A percentile compares a stretch with the other conserved stretches of the same genome.
Conservation (phyloP, 768 basidiomycete species). For the Kwoniella botswanensis region DNA sequence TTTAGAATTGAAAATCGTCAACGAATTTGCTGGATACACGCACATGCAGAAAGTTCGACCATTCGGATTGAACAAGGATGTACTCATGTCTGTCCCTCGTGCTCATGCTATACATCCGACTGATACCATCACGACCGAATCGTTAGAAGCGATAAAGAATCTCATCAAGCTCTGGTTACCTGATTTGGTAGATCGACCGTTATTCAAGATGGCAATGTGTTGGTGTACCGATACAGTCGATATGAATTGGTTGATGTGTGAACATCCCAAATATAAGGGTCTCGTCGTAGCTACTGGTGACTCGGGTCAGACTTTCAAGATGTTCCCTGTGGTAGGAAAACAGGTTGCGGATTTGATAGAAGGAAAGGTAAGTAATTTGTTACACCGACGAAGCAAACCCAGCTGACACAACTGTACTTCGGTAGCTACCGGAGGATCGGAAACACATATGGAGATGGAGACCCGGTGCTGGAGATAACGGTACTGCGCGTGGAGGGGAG, state of each 20-base stretch:
- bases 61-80: constrained; percentile 32
- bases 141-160: constrained; percentile 34
- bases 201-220: constrained; percentile 45
- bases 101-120: constrained; percentile 54
- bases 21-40: constrained; percentile 56
- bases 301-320: constrained; percentile 48
- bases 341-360: constrained; percentile 51
- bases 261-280: constrained; percentile 43
- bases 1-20: constrained; percentile 46
- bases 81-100: constrained; percentile 52
- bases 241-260: constrained; percentile 48
- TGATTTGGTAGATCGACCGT: constrained; percentile 16
- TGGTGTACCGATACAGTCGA: constrained; percentile 55
- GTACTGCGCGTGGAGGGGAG: constrained; percentile 29
- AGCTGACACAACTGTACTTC: constrained; percentile 2
- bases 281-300: constrained; percentile 52
- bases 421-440: constrained; percentile 28
- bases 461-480: constrained; percentile 21
- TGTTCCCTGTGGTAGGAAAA: constrained; percentile 45
- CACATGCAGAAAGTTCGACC: constrained; percentile 33
- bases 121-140: constrained; percentile 53
- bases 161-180: constrained; percentile 51
- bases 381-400: background rate
- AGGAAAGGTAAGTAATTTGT: constrained; percentile 40
- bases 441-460: constrained; percentile 33